A percentile compares a stretch with the other conserved stretches of the same genome.
phyloP scores from a whole-genome alignment of 345 rosid species.

The Acer saccharum region DNA sequence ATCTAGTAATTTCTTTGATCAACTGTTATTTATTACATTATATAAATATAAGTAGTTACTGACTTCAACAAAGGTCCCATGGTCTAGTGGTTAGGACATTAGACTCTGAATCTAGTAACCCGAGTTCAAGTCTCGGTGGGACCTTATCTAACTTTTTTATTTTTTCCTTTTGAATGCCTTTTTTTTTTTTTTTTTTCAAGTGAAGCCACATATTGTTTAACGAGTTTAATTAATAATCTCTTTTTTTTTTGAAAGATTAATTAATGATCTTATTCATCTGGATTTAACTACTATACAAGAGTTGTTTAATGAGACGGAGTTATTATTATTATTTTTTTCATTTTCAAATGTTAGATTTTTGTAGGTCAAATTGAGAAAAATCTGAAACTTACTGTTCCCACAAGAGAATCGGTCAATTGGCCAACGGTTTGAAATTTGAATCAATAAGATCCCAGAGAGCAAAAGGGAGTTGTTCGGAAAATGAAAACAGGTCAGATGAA shows the following conservation, averaged over 20 bases:
- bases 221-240: no score
- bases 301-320: no score
- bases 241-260: no score
- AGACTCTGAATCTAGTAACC: constrained; percentile 99
- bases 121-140: constrained; percentile 99
- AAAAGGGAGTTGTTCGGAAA: neutral
- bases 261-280: no score
- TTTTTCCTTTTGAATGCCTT: no score
- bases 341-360: no score
- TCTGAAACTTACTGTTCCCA: neutral
- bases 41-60: neutral
- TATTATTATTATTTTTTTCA: no score
- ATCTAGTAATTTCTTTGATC: no score
- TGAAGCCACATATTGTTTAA: no score
- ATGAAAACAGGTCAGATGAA: neutral
- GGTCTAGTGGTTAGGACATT: constrained; percentile 98
- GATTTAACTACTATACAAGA: no score
- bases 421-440: neutral
- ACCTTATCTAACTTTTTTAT: constrained; percentile 37
- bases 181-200: no score
- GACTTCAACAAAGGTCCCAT: constrained; percentile 35
- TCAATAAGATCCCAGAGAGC: neutral
- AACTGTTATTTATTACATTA: neutral
- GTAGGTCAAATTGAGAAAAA: neutral
- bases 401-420: neutral